Conservation (phyloP, 352 stramenopile genomes). For the Phytophthora sojae region DNA sequence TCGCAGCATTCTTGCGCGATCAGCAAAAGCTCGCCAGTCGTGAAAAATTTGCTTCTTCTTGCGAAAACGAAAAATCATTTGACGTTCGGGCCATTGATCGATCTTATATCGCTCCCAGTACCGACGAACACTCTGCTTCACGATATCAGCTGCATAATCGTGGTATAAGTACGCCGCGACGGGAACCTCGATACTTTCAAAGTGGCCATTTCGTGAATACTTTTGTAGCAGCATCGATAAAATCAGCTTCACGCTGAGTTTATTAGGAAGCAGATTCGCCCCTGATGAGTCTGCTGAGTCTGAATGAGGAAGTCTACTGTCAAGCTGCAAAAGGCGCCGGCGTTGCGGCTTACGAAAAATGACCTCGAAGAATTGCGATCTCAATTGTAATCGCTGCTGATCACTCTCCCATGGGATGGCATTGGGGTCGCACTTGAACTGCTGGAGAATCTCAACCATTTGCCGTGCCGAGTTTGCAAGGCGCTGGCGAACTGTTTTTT, state of each 20-base stretch:
- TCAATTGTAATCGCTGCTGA: constrained; percentile 53
- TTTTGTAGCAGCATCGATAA: constrained; percentile 76
- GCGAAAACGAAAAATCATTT: constrained; percentile 68
- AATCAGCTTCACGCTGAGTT: constrained; percentile 56
- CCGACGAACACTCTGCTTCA: constrained; percentile 51
- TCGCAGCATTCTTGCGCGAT: constrained; percentile 46
- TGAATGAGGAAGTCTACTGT: constrained; percentile 18
- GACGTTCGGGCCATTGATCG: constrained; percentile 63
- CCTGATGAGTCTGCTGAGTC: not conserved
- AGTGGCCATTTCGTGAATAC: constrained; percentile 83
- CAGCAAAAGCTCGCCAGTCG: constrained; percentile 57
- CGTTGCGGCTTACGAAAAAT: constrained; percentile 71
- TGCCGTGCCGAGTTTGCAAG: constrained; percentile 74
- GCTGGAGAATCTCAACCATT: constrained; percentile 71
- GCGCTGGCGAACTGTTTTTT: constrained; percentile 61
- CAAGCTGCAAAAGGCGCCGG: constrained; percentile 31
- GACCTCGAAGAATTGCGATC: constrained; percentile 59
- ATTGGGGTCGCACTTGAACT: constrained; percentile 60
- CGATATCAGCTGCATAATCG: constrained; percentile 56
- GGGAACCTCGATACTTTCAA: constrained; percentile 62
- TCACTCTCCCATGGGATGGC: constrained; percentile 69
- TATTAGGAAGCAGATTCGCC: constrained; percentile 35
- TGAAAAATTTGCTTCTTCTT: constrained; percentile 63
- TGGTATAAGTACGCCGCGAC: constrained; percentile 65
- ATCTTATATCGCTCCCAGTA: constrained; percentile 53